Conservation (phyloP, 2,329 filamentous ascomycete species). For the Talaromyces sp. region DNA sequence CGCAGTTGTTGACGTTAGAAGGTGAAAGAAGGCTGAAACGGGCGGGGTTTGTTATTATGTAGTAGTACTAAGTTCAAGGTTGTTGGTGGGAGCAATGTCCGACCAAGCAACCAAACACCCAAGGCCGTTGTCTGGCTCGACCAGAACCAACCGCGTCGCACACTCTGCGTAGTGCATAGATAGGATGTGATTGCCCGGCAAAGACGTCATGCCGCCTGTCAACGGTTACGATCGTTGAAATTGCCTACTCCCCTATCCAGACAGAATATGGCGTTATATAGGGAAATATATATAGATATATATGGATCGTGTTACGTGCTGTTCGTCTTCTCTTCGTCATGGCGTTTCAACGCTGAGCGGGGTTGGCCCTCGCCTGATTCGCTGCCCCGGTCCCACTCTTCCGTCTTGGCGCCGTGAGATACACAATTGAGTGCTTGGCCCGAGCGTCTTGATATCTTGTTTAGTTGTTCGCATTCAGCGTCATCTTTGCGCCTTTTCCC, state of each 20-base stretch:
- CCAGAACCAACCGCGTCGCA: background rate
- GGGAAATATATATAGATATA: too few species aligned
- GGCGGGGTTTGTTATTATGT: background rate
- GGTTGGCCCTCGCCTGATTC: background rate
- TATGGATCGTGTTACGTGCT: background rate
- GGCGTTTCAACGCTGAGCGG: background rate
- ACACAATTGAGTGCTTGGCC: background rate
- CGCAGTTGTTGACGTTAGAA: background rate
- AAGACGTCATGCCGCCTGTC: background rate
- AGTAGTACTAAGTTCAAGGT: background rate
- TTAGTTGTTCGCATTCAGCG: background rate
- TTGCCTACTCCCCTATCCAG: background rate
- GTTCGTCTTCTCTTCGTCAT: background rate
- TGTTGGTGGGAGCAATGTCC: background rate
- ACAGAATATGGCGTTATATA: background rate
- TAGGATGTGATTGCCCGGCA: background rate
- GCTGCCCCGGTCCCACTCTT: background rate
- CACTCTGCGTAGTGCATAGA: background rate
- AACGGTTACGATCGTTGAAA: background rate
- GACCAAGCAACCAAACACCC: background rate
- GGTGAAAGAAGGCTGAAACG: background rate
- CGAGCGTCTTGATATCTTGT: background rate
- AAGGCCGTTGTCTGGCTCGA: background rate
- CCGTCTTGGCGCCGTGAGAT: background rate
- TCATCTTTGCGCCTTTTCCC: constrained; percentile 25